phyloP scores from a whole-genome alignment of 2,329 filamentous ascomycete species.

The Pyricularia grisea region DNA sequence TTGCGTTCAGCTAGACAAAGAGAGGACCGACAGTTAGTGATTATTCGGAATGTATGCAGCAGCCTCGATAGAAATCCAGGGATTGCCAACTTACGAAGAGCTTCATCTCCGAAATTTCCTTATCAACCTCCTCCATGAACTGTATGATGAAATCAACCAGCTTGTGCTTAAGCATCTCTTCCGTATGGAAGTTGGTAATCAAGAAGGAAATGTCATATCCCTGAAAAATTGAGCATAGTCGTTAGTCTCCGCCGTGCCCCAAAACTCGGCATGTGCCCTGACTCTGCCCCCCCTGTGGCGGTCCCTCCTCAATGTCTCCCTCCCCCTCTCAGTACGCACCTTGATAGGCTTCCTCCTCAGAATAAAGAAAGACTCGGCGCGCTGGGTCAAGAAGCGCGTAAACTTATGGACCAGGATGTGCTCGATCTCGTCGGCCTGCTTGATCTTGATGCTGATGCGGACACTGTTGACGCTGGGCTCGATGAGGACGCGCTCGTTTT shows the following conservation, averaged over 20 bases:
- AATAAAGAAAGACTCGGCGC: constrained; percentile 96
- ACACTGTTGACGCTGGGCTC: constrained; percentile 97
- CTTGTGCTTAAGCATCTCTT: constrained; percentile 98
- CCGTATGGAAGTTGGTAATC: constrained; percentile 97
- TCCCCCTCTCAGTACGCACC: constrained; percentile 38
- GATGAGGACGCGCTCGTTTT: constrained; percentile 93
- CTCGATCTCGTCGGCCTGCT: constrained; percentile 98
- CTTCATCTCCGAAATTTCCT: constrained; percentile 99
- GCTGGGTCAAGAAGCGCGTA: constrained; percentile 88
- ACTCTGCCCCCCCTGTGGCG: background rate
- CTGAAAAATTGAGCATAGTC: constrained; percentile 28
- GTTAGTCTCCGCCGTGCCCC: background rate
- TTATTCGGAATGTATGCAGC: background rate
- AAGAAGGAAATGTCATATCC: constrained; percentile 98
- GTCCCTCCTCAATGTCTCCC: background rate
- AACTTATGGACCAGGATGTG: constrained; percentile 98
- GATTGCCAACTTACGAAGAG: constrained; percentile 69
- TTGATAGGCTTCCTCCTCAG: constrained; percentile 90
- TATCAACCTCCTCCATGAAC: constrained; percentile 99
- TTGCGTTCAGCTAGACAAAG: constrained; percentile 68
- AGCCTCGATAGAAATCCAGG: background rate
- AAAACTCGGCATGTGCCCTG: background rate
- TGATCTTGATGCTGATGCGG: constrained; percentile 96
- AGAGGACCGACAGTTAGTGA: constrained; percentile 7
- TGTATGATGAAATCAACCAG: constrained; percentile 98